A percentile compares a stretch with the other conserved stretches of the same genome.
Conservation (phyloP, 331 rosid genomes). For the Acacia concinna region DNA sequence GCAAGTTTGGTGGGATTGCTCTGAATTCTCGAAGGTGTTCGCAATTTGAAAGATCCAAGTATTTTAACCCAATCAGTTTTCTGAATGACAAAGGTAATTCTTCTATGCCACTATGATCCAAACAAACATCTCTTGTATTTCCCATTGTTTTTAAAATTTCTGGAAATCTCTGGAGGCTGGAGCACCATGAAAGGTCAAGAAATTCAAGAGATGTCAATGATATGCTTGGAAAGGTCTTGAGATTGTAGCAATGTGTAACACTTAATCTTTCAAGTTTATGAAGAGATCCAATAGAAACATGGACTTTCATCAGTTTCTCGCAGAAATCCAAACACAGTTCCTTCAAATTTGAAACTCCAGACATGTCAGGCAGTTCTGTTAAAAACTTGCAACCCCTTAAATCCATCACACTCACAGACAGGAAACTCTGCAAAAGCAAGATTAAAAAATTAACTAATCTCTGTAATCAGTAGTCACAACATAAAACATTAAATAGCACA, state of each 20-base stretch:
- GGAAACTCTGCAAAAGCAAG: neutral
- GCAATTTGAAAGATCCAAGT: neutral
- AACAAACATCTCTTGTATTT: neutral
- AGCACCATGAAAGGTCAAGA: neutral
- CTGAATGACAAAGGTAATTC: slow-evolving; percentile 10
- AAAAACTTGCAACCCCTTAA: neutral
- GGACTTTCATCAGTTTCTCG: neutral
- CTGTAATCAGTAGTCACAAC: neutral
- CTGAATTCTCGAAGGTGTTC: neutral
- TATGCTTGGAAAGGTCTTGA: neutral
- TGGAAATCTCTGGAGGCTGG: neutral
- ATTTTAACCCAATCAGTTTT: neutral
- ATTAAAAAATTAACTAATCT: neutral
- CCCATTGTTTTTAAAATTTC: neutral
- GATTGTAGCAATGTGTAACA: neutral
- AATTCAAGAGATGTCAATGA: neutral
- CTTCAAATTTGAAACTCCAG: slow-evolving; percentile 6
- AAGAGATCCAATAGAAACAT: neutral
- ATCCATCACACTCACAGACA: neutral
- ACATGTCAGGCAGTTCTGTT: neutral
- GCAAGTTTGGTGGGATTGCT: neutral
- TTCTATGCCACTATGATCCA: neutral
- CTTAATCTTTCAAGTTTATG: neutral
- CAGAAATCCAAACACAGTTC: neutral
- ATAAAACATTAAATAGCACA: neutral